Percentiles rank a stretch among this genome's conserved stretches.
phyloP scores from a whole-genome alignment of 2,329 filamentous ascomycete genomes.

The Aspergillus eucalypticola region DNA sequence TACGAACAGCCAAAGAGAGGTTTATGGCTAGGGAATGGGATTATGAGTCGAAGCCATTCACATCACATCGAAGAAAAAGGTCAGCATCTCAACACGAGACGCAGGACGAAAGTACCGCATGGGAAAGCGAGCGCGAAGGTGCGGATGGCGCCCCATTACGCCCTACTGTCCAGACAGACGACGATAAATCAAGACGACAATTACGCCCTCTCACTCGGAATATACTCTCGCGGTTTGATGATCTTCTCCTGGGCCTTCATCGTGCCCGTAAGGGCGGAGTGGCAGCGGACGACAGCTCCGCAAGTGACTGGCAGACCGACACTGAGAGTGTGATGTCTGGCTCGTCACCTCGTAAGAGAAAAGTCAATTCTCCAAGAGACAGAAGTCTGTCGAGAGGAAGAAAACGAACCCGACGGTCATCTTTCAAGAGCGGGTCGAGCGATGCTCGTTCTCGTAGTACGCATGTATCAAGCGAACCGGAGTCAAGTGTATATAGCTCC shows the following conservation, averaged over 20 bases:
- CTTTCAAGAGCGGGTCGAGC: slow-evolving; percentile 7
- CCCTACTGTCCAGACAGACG: slow-evolving; percentile 67
- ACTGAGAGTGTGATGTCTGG: slow-evolving; percentile 27
- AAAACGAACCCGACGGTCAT: slow-evolving; percentile 24
- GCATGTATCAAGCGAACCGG: slow-evolving; percentile 9
- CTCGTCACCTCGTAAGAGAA: slow-evolving; percentile 17
- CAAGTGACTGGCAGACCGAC: slow-evolving; percentile 32
- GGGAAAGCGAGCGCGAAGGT: slow-evolving; percentile 22
- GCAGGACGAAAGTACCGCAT: slow-evolving; percentile 21
- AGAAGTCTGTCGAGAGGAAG: slow-evolving; percentile 28
- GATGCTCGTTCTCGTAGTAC: slow-evolving; percentile 11
- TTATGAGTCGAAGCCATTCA: not conserved
- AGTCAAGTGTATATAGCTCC: not conserved
- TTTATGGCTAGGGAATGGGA: slow-evolving; percentile 52
- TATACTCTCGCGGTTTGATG: slow-evolving; percentile 68
- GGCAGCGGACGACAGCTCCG: slow-evolving; percentile 26
- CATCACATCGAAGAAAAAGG: not conserved
- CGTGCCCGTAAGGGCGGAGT: slow-evolving; percentile 60
- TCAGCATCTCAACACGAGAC: slow-evolving; percentile 11
- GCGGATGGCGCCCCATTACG: slow-evolving; percentile 18
- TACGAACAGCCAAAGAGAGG: slow-evolving; percentile 67
- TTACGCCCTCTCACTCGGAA: slow-evolving; percentile 70
- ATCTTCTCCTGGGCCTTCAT: slow-evolving; percentile 69
- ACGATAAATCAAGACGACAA: slow-evolving; percentile 65
- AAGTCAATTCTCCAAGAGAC: not conserved